Conservation (phyloP, 2,329 filamentous ascomycete species). For the Coniella vitis region DNA sequence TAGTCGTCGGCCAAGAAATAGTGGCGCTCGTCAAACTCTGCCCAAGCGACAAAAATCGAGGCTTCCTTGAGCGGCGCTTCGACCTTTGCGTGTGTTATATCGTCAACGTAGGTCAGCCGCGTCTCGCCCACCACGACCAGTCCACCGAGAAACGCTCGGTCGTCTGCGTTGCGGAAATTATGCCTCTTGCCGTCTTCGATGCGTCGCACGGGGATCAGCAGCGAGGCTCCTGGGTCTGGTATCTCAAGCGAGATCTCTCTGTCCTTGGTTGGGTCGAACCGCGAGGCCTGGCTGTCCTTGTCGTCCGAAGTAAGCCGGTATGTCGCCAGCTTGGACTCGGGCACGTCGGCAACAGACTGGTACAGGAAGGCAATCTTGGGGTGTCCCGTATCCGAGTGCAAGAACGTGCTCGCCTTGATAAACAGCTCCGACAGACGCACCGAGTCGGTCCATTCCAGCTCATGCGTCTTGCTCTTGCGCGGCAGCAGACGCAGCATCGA, state of each 20-base stretch:
- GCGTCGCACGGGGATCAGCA: constrained; percentile 56
- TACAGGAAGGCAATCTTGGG: constrained; percentile 54
- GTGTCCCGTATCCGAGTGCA: constrained; percentile 51
- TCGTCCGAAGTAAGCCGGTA: constrained; percentile 55
- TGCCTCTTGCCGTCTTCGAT: constrained; percentile 53
- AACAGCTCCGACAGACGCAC: constrained; percentile 53
- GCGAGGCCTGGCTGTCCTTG: constrained; percentile 44
- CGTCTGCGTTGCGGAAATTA: constrained; percentile 44
- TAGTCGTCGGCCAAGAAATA: constrained; percentile 93
- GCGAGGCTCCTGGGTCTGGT: constrained; percentile 48
- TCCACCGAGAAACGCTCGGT: constrained; percentile 57
- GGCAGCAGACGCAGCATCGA: constrained; percentile 46
- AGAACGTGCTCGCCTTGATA: constrained; percentile 50
- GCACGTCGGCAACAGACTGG: constrained; percentile 43
- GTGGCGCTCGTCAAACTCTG: constrained; percentile 69
- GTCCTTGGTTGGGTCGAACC: constrained; percentile 49
- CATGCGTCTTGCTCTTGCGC: constrained; percentile 37
- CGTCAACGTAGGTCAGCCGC: constrained; percentile 77
- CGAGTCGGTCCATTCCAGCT: constrained; percentile 45
- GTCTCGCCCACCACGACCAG: constrained; percentile 74
- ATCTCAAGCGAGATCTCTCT: constrained; percentile 48
- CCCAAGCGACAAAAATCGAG: constrained; percentile 89
- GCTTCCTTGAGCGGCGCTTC: constrained; percentile 62
- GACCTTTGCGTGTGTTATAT: constrained; percentile 61
- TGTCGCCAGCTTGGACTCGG: constrained; percentile 49